Evolutionary conservation across 2,329 filamentous ascomycete genomes (phyloP).

Genomic region (Fusarium scirpi): DNA sequence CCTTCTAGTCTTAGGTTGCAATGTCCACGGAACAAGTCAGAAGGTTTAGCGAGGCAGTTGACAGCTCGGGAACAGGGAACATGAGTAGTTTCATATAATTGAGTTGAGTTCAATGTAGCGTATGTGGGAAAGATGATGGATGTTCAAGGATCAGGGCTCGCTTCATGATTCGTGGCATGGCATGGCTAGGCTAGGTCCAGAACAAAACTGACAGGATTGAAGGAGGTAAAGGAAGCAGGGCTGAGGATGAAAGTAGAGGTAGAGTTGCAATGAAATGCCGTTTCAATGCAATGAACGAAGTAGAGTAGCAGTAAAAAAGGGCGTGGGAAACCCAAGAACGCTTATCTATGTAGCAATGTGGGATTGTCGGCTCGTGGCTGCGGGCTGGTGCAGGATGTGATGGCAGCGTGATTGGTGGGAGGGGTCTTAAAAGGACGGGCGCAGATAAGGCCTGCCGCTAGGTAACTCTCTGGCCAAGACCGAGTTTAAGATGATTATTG

Average conservation of each 20-base stretch:
- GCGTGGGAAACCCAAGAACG: conserved; percentile 21
- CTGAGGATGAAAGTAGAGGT: conserved; percentile 1
- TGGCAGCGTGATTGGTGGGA: conserved; percentile 39
- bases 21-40: conserved; percentile 14
- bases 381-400: conserved; percentile 33
- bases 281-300: not conserved
- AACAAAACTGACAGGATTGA: conserved; percentile 33
- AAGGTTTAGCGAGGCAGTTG: conserved; percentile 22
- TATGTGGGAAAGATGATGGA: conserved; percentile 23
- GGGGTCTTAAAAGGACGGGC: conserved; percentile 15
- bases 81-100: conserved; percentile 44
- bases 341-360: conserved; percentile 38
- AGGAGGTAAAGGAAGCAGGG: conserved; percentile 17
- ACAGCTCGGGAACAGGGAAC: conserved; percentile 32
- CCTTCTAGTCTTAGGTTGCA: conserved; percentile 11
- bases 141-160: conserved; percentile 37
- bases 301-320: conserved; percentile 15
- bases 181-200: conserved; percentile 35
- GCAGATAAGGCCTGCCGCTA: conserved; percentile 34
- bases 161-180: conserved; percentile 43
- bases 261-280: conserved; percentile 1
- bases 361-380: conserved; percentile 30
- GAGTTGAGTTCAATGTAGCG: conserved; percentile 22
- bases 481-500: not conserved
- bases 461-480: conserved; percentile 7